Base-by-base conservation (phyloP, 495 filamentous ascomycete species). In the Aspergillus cavernicola region DNA sequence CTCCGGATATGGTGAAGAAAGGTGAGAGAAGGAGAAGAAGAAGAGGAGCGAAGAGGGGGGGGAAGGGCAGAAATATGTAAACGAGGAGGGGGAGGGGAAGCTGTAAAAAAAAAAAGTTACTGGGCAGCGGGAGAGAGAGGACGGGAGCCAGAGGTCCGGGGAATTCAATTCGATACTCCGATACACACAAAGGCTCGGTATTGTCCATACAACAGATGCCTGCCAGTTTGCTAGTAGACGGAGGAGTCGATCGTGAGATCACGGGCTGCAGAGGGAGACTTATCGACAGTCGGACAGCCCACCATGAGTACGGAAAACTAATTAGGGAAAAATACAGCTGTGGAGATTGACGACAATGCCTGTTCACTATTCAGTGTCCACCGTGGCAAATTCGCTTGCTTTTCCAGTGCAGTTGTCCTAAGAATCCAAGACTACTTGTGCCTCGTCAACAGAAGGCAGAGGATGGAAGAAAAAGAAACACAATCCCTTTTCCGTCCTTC, bases 131-230 rank as follows among this genome's bases (percentile, higher is more conserved):
- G n/a, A 13, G 24, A 24, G 58, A 61, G 58, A 58, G 57, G 53
- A 59, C 62, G 67, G 61, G 51, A 65, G 60, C 57, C 63, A 65
- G 64, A 64, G 62, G 62, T 61, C 63, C 59, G 60, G 60, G 60
- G 60, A 59, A 56, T 62, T 61, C 44, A 57, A 23, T 20, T 50
- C 15, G 52, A 47, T 23, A 46, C 48, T 59, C 56, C 55, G 56
- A 57, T 62, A 59, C 59, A 32, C 48, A 50, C 26, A 36, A 50
- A 48, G 43, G 39, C 54, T 38, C 43, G 46, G 57, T 45, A 65
- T 42, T n/a, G n/a, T n/a, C n/a, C n/a, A n/a, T n/a, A n/a, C n/a
- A n/a, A n/a, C n/a, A n/a, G n/a, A n/a, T n/a, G n/a, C n/a, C n/a
- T n/a, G n/a, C n/a, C n/a, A n/a, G n/a, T n/a, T n/a, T n/a, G n/a